Conservation (phyloP, 306 rosid species). For the Comarum palustre region DNA sequence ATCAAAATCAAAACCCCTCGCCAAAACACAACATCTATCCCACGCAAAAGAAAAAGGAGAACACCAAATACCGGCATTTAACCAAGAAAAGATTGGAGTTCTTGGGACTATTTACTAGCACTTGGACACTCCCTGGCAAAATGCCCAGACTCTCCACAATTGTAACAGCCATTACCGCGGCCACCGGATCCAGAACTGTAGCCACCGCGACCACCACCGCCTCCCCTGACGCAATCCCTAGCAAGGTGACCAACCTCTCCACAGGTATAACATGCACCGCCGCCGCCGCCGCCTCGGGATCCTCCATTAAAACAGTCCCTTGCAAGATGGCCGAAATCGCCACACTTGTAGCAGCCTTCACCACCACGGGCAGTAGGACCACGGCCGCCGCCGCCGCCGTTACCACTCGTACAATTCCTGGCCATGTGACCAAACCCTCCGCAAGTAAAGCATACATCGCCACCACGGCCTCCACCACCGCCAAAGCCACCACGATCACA, state of each 20-base stretch:
- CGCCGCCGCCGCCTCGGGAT: constrained; percentile 18
- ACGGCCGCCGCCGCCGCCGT: constrained; percentile 26
- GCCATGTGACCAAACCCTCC: constrained; percentile 5
- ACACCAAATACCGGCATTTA: constrained; percentile 21
- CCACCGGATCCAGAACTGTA: constrained; percentile 18
- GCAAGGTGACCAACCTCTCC: constrained; percentile 72
- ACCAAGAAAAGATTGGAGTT: constrained; percentile 16
- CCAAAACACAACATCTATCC: constrained; percentile 42
- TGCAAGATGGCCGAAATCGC: constrained; percentile 65
- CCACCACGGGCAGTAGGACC: no score
- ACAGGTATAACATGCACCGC: constrained; percentile 45
- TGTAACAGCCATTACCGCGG: constrained; percentile 36
- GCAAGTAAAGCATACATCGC: not conserved
- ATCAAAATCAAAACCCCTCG: constrained; percentile 25
- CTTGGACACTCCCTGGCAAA: constrained; percentile 70
- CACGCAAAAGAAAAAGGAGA: not conserved
- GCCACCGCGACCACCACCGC: constrained; percentile 28
- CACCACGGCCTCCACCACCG: not conserved
- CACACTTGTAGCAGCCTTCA: constrained; percentile 58
- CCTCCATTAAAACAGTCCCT: constrained; percentile 47
- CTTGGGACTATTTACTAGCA: constrained; percentile 50
- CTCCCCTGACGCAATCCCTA: constrained; percentile 64
- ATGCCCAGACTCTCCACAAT: constrained; percentile 58
- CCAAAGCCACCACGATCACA: not conserved
- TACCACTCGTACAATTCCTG: not conserved